Percentiles rank a stretch among this genome's conserved stretches.
These are phyloP conservation scores for Monilinia vaccinii-corymbosi DNA, from an alignment of 2,329 filamentous ascomycete species.

Conservation along the genomic window DNA sequence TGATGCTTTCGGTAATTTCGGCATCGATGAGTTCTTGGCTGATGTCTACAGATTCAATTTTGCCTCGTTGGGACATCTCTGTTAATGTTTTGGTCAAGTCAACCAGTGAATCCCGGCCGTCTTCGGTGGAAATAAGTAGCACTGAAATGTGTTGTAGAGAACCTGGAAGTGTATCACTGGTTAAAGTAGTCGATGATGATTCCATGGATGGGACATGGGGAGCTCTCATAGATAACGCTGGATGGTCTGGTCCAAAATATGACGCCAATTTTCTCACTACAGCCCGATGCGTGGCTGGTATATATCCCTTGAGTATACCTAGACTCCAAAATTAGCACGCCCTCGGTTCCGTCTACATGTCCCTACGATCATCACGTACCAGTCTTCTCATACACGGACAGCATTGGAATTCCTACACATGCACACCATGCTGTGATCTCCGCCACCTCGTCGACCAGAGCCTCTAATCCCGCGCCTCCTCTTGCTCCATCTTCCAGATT, in stretches of 20 bases:
- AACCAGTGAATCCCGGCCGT: slow-evolving; percentile 87
- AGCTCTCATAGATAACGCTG: slow-evolving; percentile 62
- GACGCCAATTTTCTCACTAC: slow-evolving; percentile 71
- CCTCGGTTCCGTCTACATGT: background rate
- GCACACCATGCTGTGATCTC: slow-evolving; percentile 92
- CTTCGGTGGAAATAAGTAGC: slow-evolving; percentile 75
- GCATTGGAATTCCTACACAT: slow-evolving; percentile 73
- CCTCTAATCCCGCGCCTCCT: slow-evolving; percentile 66
- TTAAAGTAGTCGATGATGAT: slow-evolving; percentile 36
- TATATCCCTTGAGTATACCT: slow-evolving; percentile 85
- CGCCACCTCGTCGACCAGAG: slow-evolving; percentile 79
- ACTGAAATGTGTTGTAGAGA: slow-evolving; percentile 43
- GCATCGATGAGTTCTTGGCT: slow-evolving; percentile 79
- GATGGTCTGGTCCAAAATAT: slow-evolving; percentile 74
- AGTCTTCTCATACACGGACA: slow-evolving; percentile 88
- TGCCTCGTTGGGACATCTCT: slow-evolving; percentile 88
- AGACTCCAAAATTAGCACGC: slow-evolving; percentile 13
- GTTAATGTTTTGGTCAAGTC: slow-evolving; percentile 90
- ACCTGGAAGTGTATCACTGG: slow-evolving; percentile 32
- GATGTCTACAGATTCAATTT: slow-evolving; percentile 74
- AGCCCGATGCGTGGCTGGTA: slow-evolving; percentile 73
- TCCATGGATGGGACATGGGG: slow-evolving; percentile 57
- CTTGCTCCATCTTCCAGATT: slow-evolving; percentile 61
- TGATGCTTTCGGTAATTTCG: slow-evolving; percentile 70
- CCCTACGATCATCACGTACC: slow-evolving; percentile 44